A percentile compares a stretch with the other conserved stretches of the same genome.
Conservation (phyloP, 257 asterid species). For the Forsythia viridissima region DNA sequence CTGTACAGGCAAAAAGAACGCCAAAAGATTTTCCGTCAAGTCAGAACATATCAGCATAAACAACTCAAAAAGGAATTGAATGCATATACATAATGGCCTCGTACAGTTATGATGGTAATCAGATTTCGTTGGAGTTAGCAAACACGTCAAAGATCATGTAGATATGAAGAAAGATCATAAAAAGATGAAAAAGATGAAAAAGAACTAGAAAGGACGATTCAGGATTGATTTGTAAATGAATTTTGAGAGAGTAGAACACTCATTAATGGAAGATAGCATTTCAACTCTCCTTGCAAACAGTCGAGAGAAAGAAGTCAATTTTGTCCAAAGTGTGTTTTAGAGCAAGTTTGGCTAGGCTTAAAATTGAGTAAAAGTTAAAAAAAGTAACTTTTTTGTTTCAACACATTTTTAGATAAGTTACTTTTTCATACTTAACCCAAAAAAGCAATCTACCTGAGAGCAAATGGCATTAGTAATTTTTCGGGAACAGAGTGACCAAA, state of each 20-base stretch:
- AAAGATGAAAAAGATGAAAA: neutral
- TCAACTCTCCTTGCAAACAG: neutral
- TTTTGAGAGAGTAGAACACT: too few species aligned
- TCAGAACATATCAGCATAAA: neutral
- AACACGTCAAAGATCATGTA: neutral
- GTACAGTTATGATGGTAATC: too few species aligned
- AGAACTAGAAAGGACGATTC: too few species aligned
- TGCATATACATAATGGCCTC: neutral
- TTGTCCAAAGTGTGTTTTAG: neutral
- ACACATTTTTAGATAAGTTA: too few species aligned
- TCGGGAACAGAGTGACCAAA: conserved; percentile 58
- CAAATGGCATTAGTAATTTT: conserved; percentile 55
- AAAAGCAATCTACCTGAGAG: conserved; percentile 43
- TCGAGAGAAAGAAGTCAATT: neutral
- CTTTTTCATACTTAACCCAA: neutral
- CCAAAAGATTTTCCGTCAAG: neutral
- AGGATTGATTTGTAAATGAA: neutral
- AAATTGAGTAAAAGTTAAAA: neutral
- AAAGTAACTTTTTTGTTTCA: too few species aligned
- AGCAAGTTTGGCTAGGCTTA: neutral
- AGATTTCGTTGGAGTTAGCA: neutral
- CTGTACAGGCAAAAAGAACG: neutral
- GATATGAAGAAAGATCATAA: neutral
- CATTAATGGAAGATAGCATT: neutral
- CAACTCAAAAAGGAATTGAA: too few species aligned